Evolutionary conservation across 2,329 filamentous ascomycete genomes (phyloP).

Genomic region (Phoma sp.): DNA sequence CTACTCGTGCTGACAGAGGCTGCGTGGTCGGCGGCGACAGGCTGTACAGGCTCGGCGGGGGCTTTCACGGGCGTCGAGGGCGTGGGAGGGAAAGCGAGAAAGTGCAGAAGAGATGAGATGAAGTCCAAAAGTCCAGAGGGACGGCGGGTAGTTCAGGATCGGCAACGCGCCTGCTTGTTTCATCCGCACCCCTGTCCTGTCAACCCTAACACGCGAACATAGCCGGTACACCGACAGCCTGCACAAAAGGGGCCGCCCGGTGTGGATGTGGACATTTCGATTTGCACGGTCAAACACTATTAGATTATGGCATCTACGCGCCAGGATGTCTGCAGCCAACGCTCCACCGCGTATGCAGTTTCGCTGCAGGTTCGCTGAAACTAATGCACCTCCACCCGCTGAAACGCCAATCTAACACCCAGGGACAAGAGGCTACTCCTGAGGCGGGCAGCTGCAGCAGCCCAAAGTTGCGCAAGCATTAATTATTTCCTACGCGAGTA

Average conservation of each 20-base stretch:
- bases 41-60: constrained; percentile 5
- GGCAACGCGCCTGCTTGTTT: constrained; percentile 26
- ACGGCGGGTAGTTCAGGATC: constrained; percentile 7
- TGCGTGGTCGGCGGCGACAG: neutral
- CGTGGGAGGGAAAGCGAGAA: neutral
- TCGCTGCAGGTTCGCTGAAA: constrained; percentile 12
- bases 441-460: constrained; percentile 4
- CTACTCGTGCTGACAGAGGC: constrained; percentile 2
- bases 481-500: constrained; percentile 11
- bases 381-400: constrained; percentile 13
- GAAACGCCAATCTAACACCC: constrained; percentile 15
- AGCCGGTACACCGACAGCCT: constrained; percentile 7
- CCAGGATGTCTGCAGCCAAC: constrained; percentile 13
- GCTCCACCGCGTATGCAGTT: constrained; percentile 2
- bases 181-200: constrained; percentile 15
- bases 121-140: constrained; percentile 16
- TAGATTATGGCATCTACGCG: constrained; percentile 9
- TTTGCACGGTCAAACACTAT: constrained; percentile 10
- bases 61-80: constrained; percentile 8
- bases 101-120: constrained; percentile 14
- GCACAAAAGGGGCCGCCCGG: constrained; percentile 14
- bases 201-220: constrained; percentile 1
- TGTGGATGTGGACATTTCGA: constrained; percentile 1
- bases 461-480: constrained; percentile 4
- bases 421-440: constrained; percentile 9